Conservation (phyloP, 164 flowering plant species). For the Vitis amurensis region DNA sequence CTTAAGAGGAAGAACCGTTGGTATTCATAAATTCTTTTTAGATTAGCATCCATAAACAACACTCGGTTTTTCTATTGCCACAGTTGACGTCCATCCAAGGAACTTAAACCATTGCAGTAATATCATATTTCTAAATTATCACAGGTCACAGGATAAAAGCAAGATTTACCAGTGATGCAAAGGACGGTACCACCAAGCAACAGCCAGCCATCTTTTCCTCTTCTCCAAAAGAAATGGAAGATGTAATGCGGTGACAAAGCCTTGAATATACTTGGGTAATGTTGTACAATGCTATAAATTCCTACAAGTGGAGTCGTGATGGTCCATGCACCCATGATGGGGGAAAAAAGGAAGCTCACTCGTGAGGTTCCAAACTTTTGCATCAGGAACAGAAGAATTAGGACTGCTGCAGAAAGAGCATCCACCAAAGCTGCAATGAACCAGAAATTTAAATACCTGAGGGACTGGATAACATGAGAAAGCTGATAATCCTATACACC, state of each 20-base stretch:
- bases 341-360: constrained; percentile 85
- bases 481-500: not conserved
- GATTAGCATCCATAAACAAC: no score
- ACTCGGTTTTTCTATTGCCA: no score
- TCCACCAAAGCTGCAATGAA: constrained; percentile 62
- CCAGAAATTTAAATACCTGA: constrained; percentile 3
- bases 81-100: not conserved
- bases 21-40: no score
- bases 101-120: not conserved
- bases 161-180: constrained; percentile 69
- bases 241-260: constrained; percentile 79
- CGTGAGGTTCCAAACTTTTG: constrained; percentile 80
- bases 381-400: constrained; percentile 60
- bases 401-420: constrained; percentile 60
- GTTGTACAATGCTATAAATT: constrained; percentile 57
- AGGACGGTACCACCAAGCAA: constrained; percentile 79
- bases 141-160: not conserved
- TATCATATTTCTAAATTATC: not conserved
- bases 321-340: constrained; percentile 87
- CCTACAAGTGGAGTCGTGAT: constrained; percentile 71
- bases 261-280: constrained; percentile 79
- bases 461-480: not conserved
- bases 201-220: constrained; percentile 79
- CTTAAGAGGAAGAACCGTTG: no score
- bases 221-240: constrained; percentile 53